Percentiles rank a stretch among this genome's conserved stretches.
These are phyloP conservation scores for Euphorbia tirucalli DNA, from an alignment of 345 rosid genomes.

Conservation along the genomic window DNA sequence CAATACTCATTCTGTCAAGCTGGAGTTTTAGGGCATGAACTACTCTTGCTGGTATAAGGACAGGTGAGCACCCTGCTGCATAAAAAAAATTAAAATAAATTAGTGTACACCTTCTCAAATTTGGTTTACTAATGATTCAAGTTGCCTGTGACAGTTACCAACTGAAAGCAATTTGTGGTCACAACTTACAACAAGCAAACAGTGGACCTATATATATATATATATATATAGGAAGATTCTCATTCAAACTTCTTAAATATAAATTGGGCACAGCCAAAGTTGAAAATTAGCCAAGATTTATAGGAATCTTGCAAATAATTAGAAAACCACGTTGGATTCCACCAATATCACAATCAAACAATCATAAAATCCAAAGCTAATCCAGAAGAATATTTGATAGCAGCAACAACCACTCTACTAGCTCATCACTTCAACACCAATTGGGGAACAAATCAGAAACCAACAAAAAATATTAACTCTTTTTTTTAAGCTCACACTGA, in stretches of 20 bases:
- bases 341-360: conserved; percentile 6
- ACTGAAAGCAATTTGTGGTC: conserved; percentile 8
- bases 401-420: conserved; percentile 10
- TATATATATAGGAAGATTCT: conserved; percentile 20
- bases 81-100: conserved; percentile 8
- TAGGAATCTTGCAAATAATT: conserved; percentile 28
- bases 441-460: not conserved
- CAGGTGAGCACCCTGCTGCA: conserved; percentile 62
- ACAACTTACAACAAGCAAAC: not conserved
- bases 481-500: not conserved
- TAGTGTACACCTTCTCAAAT: not conserved
- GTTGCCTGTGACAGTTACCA: not conserved
- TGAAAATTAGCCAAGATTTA: conserved; percentile 14
- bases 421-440: conserved; percentile 20
- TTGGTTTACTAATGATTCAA: not conserved
- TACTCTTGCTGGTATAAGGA: conserved; percentile 80
- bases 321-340: conserved; percentile 12
- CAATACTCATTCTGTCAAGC: conserved; percentile 60
- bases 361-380: conserved; percentile 14
- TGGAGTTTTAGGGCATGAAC: conserved; percentile 75
- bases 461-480: not conserved
- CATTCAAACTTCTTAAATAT: not conserved
- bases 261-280: conserved; percentile 16
- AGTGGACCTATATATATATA: conserved; percentile 15
- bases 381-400: not conserved